Evolutionary conservation across 2,329 filamentous ascomycete genomes (phyloP).

Genomic region (Corynespora cassiicola): DNA sequence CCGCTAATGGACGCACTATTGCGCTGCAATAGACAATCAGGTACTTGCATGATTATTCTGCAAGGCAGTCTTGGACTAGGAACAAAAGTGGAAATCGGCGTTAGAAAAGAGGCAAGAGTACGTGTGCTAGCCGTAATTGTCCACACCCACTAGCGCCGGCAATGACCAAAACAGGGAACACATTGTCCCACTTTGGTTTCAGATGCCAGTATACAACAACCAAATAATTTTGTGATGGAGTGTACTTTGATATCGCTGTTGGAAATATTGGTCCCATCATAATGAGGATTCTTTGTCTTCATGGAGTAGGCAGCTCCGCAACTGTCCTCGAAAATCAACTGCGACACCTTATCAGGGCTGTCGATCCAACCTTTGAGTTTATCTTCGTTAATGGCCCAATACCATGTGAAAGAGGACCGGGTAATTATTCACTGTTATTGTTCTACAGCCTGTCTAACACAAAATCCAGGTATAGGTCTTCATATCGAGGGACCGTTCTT

Average conservation of each 20-base stretch:
- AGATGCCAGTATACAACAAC: too few relatives aligned
- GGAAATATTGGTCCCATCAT: neutral
- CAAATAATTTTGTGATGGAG: neutral
- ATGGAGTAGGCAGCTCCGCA: constrained; percentile 7
- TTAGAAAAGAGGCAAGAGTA: too few relatives aligned
- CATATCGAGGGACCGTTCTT: constrained; percentile 7
- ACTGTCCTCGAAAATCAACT: constrained; percentile 7
- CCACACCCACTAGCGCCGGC: neutral
- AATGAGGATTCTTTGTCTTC: constrained; percentile 9
- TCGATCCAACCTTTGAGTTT: constrained; percentile 6
- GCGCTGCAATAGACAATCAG: neutral
- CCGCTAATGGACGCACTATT: neutral
- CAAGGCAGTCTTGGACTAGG: neutral
- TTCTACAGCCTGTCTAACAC: neutral
- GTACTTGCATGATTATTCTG: constrained; percentile 1
- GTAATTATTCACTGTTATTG: neutral
- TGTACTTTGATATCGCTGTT: neutral
- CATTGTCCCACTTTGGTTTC: too few relatives aligned
- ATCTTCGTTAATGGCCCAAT: constrained; percentile 7
- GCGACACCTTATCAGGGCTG: constrained; percentile 1
- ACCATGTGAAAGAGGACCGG: constrained; percentile 1
- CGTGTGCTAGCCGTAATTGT: neutral
- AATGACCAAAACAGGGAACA: neutral
- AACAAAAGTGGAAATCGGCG: constrained; percentile 1
- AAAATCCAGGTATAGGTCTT: constrained; percentile 1